phyloP scores from a whole-genome alignment of 805 yeast species.

The Helenozyma rhizophorensis region DNA sequence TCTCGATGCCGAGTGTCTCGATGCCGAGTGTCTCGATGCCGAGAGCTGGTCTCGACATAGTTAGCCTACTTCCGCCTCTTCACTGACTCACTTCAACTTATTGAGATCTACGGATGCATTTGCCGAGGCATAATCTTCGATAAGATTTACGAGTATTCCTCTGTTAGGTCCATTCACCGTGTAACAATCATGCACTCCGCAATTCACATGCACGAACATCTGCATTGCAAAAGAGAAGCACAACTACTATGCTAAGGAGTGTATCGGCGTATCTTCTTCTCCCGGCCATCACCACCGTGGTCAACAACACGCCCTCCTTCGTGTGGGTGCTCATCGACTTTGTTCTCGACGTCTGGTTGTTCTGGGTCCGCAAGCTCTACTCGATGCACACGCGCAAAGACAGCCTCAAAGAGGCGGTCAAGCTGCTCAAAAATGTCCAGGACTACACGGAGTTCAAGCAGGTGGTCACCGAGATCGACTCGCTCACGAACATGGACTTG shows the following conservation, averaged over 20 bases:
- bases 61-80: no score
- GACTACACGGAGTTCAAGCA: constrained; percentile 70
- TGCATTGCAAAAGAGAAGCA: no score
- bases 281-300: constrained; percentile 22
- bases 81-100: no score
- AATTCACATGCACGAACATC: no score
- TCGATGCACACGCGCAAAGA: constrained; percentile 34
- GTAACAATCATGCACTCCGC: no score
- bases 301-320: constrained; percentile 34
- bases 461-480: constrained; percentile 47
- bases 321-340: constrained; percentile 42
- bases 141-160: no score
- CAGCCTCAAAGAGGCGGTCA: constrained; percentile 45
- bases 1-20: no score
- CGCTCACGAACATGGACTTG: constrained; percentile 39
- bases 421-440: constrained; percentile 46
- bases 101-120: no score
- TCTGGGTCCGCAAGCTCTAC: constrained; percentile 41
- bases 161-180: no score
- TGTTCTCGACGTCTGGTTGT: constrained; percentile 40
- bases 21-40: no score
- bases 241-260: constrained; percentile 11
- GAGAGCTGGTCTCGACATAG: no score
- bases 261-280: constrained; percentile 8
- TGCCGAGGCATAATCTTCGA: no score